Conservation (phyloP, 352 stramenopile genomes). For the Lagenidium sp. region DNA sequence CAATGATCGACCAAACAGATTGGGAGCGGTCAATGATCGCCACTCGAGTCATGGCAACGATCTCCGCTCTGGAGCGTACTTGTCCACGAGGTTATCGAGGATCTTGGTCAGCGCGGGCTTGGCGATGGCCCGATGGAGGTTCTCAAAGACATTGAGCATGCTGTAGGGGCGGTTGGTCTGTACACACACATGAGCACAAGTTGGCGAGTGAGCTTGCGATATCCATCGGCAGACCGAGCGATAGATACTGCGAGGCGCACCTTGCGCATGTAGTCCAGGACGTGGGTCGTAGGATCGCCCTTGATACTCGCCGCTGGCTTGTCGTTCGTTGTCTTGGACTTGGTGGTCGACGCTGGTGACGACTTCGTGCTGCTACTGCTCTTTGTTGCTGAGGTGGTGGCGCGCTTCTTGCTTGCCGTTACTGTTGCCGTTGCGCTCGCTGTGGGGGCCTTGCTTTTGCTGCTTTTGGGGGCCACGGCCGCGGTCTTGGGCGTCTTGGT, state of each 20-base stretch:
- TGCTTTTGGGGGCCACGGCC: too few relatives aligned
- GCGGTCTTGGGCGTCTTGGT: not conserved
- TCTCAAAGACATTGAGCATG: conserved; percentile 81
- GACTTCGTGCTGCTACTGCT: conserved; percentile 8
- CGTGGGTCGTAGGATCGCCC: conserved; percentile 23
- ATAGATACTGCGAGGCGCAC: conserved; percentile 11
- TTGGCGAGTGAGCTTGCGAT: too few relatives aligned
- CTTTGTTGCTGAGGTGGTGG: not conserved
- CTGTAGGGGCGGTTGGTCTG: conserved; percentile 79
- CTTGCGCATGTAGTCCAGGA: conserved; percentile 75
- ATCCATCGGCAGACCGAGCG: too few relatives aligned
- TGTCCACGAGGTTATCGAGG: conserved; percentile 56
- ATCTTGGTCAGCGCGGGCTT: conserved; percentile 71
- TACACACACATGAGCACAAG: too few relatives aligned
- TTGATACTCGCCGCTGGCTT: conserved; percentile 21
- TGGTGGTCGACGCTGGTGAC: conserved; percentile 11
- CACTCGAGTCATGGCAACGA: too few relatives aligned
- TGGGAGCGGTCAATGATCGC: too few relatives aligned
- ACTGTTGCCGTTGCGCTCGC: conserved; percentile 4
- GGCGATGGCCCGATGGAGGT: conserved; percentile 63
- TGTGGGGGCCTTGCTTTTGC: conserved; percentile 1
- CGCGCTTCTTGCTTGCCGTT: not conserved
- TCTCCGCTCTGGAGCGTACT: too few relatives aligned
- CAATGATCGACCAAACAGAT: not conserved
- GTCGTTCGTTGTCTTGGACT: conserved; percentile 10